Conservation (phyloP, 2,329 filamentous ascomycete genomes). For the Penicillium hordei region DNA sequence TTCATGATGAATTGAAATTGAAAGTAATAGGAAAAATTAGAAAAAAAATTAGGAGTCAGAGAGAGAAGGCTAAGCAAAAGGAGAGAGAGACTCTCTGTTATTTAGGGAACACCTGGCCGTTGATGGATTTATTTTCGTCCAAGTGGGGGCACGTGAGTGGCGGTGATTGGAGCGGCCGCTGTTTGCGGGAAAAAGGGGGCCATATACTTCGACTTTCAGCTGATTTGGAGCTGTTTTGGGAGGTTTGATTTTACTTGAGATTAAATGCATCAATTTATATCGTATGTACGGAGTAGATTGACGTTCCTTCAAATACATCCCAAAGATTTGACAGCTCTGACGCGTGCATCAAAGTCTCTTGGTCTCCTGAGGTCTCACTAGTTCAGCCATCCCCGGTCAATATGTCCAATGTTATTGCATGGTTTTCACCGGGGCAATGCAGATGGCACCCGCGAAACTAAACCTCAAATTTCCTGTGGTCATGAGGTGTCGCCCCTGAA, state of each 20-base stretch:
- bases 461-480: slow-evolving; percentile 11
- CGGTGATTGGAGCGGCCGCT: slow-evolving; percentile 24
- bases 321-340: neutral
- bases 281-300: no score
- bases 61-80: slow-evolving; percentile 16
- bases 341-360: neutral
- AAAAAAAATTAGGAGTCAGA: slow-evolving; percentile 6
- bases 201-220: neutral
- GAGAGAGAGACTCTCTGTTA: slow-evolving; percentile 18
- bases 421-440: slow-evolving; percentile 11
- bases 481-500: slow-evolving; percentile 24
- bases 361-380: slow-evolving; percentile 11
- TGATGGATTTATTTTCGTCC: slow-evolving; percentile 31
- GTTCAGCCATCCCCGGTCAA: slow-evolving; percentile 14
- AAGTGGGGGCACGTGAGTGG: slow-evolving; percentile 28
- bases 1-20: slow-evolving; percentile 41
- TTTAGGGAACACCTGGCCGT: slow-evolving; percentile 34
- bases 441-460: slow-evolving; percentile 17
- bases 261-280: neutral
- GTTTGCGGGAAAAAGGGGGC: slow-evolving; percentile 30
- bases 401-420: slow-evolving; percentile 18
- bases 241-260: neutral
- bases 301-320: neutral
- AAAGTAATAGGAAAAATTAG: slow-evolving; percentile 4
- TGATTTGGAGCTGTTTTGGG: neutral